Percentiles rank a stretch among this genome's conserved stretches.
phyloP scores from a whole-genome alignment of 1,284 basidiomycete species.

The Puccinia polysora region DNA sequence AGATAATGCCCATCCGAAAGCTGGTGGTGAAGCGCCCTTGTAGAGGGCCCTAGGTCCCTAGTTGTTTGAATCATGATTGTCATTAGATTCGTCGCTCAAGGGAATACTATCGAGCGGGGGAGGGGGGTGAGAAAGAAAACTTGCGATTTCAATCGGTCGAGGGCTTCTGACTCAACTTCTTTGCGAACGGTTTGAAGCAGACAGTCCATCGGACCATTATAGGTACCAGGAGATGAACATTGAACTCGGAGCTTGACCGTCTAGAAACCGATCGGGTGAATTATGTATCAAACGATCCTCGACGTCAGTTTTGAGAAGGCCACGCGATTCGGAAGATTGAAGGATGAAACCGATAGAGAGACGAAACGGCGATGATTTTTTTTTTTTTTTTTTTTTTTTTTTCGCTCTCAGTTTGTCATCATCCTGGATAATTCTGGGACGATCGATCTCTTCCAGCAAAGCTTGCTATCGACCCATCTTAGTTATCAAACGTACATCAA shows the following conservation, averaged over 20 bases:
- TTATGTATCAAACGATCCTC: too few species aligned
- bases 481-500: conserved; percentile 8
- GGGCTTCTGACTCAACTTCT: conserved; percentile 56
- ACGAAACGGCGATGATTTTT: neutral
- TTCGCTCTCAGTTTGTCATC: too few species aligned
- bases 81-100: too few species aligned
- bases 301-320: too few species aligned
- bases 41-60: conserved; percentile 7
- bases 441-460: too few species aligned
- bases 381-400: neutral
- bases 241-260: conserved; percentile 72
- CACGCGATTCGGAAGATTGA: too few species aligned
- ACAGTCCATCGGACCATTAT: conserved; percentile 65
- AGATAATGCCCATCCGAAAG: conserved; percentile 69
- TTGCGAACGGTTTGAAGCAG: conserved; percentile 62
- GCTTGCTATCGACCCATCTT: too few species aligned
- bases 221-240: conserved; percentile 67
- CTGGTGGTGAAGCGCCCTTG: conserved; percentile 65
- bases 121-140: neutral
- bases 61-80: too few species aligned
- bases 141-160: too few species aligned
- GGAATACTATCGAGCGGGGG: neutral
- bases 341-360: too few species aligned
- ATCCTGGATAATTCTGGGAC: neutral
- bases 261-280: too few species aligned